Evolutionary conservation across 495 filamentous ascomycete species (phyloP), one percentile per base, ranked within the genome.

Genomic region (Talaromyces stipitatus): DNA sequence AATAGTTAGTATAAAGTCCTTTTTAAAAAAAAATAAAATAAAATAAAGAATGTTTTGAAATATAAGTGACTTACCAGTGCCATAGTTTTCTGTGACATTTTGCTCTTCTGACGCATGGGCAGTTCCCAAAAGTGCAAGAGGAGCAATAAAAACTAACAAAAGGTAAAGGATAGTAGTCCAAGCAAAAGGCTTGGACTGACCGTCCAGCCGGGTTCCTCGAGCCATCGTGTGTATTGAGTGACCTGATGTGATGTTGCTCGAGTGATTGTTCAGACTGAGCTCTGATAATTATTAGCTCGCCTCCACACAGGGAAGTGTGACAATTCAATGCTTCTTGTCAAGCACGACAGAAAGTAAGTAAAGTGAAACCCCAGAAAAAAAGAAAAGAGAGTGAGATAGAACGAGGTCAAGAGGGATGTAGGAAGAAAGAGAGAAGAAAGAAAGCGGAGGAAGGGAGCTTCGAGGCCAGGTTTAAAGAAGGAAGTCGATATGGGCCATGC

Each of bases 91-190:
- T 58, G 77, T 76, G 61, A 83, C 53, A 38, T 77, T 74, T 23
- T 78, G 77, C 36, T 83, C 78, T 55, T 92, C 87, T 65, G 91
- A 79, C 56, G 92, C 92, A 62, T 82, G 76, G 60, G 84, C 92
- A 60, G 80, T 81, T 63, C 82, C 81, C 56, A 95, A 78, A 59
- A 97, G 85, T 43, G 90, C 85, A 62, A 88, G 69, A 58, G 86
- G 85, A 52, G 77, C 82, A 61, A 89, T 83, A 62, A 96, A 85
- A 47, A 96, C 79, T 60, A 91, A 81, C 64, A 94, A 81, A 50
- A 95, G 82, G 76, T 94, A 95, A 71, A 91, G 81, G 66, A 92
- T 70, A 64, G 90, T 84, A 63, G 87, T 86, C 81, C 85, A 88
- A 63, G 78, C 71, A 60, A 83, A 78, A 32, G 78, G 72, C 73